These are phyloP conservation scores for Citrus sinensis DNA, from an alignment of 345 rosid species.

Conservation along the genomic window DVS_A1.0 CM039165.1:34968501-34969000, in stretches of 20 bases:
- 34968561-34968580: background rate
- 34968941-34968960: conserved; percentile 6
- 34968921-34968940: conserved; percentile 15
- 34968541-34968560: background rate
- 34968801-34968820: too few relatives aligned
- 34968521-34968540: background rate
- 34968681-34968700: background rate
- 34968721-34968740: background rate
- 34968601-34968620: background rate
- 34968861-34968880: too few relatives aligned
- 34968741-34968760: background rate
- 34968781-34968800: background rate
- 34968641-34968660: background rate
- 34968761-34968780: background rate
- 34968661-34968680: background rate
- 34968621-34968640: background rate
- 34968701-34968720: background rate
- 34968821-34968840: background rate
- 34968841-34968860: background rate
- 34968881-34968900: conserved; percentile 25
- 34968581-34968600: background rate
- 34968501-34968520: background rate
- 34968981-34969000: conserved; percentile 35
- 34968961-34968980: conserved; percentile 12
- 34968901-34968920: conserved; percentile 27